phyloP scores from a whole-genome alignment of 2,329 filamentous ascomycete species.

The Stachybotrys chlorohalonatus region DNA sequence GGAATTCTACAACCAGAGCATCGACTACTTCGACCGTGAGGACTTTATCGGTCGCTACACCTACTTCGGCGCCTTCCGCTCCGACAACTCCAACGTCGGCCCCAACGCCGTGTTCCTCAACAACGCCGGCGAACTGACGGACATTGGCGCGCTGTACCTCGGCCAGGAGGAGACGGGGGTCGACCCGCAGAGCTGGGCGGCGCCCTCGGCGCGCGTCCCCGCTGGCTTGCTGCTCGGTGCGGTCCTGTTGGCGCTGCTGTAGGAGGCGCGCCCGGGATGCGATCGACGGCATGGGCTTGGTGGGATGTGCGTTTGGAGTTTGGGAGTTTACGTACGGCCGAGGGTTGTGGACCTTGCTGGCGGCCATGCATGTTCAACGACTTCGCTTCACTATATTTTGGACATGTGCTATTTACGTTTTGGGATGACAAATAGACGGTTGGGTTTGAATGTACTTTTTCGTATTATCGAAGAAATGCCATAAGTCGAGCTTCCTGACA shows the following conservation, averaged over 20 bases:
- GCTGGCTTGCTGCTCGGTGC: not conserved
- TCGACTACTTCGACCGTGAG: slow-evolving; percentile 53
- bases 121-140: slow-evolving; percentile 57
- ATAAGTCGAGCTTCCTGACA: too few species aligned
- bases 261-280: not conserved
- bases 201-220: not conserved
- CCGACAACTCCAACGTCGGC: slow-evolving; percentile 62
- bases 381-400: not conserved
- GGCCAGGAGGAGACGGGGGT: slow-evolving; percentile 41
- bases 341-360: not conserved
- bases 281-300: not conserved
- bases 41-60: slow-evolving; percentile 57
- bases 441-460: not conserved
- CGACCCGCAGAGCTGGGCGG: slow-evolving; percentile 18
- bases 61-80: slow-evolving; percentile 68
- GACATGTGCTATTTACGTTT: not conserved
- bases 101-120: slow-evolving; percentile 64
- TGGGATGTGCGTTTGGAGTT: not conserved
- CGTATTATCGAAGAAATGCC: too few species aligned
- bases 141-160: slow-evolving; percentile 73
- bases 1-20: slow-evolving; percentile 57
- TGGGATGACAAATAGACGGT: not conserved
- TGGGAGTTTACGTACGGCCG: not conserved
- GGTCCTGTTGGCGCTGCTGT: not conserved
- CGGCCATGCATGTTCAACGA: not conserved